Conservation (phyloP, 2,329 filamentous ascomycete species). For the Exophiala alcalophila region DNA sequence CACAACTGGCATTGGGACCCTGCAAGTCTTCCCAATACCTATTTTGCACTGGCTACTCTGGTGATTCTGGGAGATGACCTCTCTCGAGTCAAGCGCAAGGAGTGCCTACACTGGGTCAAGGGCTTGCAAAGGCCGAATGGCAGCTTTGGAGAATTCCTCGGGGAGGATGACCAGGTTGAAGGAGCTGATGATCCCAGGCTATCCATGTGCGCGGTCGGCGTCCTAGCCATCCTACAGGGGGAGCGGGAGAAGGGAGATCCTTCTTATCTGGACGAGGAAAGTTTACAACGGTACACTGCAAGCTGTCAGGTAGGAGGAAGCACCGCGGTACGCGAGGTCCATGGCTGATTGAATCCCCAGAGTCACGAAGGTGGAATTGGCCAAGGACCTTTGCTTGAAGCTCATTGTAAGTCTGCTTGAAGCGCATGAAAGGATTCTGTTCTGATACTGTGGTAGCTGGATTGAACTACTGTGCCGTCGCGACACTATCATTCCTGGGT, state of each 20-base stretch:
- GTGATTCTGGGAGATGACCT: slow-evolving; percentile 64
- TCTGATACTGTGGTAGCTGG: slow-evolving; percentile 57
- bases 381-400: slow-evolving; percentile 74
- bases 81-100: slow-evolving; percentile 62
- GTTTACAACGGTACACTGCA: slow-evolving; percentile 67
- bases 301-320: slow-evolving; percentile 53
- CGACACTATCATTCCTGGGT: slow-evolving; percentile 46
- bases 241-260: slow-evolving; percentile 59
- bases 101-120: slow-evolving; percentile 71
- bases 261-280: slow-evolving; percentile 71
- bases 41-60: slow-evolving; percentile 78
- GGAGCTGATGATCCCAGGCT: slow-evolving; percentile 80
- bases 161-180: slow-evolving; percentile 46
- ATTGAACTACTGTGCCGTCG: slow-evolving; percentile 85
- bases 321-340: neutral
- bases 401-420: slow-evolving; percentile 61
- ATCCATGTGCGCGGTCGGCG: slow-evolving; percentile 77
- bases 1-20: slow-evolving; percentile 63
- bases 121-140: slow-evolving; percentile 77
- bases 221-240: slow-evolving; percentile 69
- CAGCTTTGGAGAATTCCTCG: slow-evolving; percentile 82
- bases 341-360: slow-evolving; percentile 41
- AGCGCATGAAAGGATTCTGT: slow-evolving; percentile 9
- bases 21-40: slow-evolving; percentile 83
- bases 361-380: slow-evolving; percentile 83